phyloP scores from a whole-genome alignment of 2,329 filamentous ascomycete genomes.

The Aureobasidium subglaciale region DNA sequence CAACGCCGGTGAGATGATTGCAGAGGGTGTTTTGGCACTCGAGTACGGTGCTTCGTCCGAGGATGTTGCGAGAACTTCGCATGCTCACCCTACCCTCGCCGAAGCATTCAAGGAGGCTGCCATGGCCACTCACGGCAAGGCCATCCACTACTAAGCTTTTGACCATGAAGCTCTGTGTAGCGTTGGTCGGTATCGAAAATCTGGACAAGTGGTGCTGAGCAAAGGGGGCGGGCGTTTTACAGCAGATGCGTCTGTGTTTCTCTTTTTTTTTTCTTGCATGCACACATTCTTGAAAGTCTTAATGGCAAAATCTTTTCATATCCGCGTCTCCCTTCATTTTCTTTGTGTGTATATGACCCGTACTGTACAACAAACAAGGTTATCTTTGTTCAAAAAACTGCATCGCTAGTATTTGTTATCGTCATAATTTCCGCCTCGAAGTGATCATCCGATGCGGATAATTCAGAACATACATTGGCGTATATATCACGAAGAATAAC shows the following conservation, averaged over 20 bases:
- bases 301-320: constrained; percentile 3
- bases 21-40: constrained; percentile 86
- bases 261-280: neutral
- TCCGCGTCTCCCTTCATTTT: neutral
- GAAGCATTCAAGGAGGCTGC: constrained; percentile 99
- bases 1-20: constrained; percentile 98
- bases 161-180: too few species aligned
- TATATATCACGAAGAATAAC: too few species aligned
- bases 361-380: neutral
- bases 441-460: too few species aligned
- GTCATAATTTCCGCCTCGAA: too few species aligned
- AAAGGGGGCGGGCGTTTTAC: neutral
- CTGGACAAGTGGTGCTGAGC: neutral
- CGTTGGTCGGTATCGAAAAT: too few species aligned
- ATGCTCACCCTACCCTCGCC: constrained; percentile 90
- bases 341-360: neutral
- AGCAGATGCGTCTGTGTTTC: neutral
- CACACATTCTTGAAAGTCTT: neutral
- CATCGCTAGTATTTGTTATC: too few species aligned
- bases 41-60: constrained; percentile 96
- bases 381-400: too few species aligned
- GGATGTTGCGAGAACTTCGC: constrained; percentile 89
- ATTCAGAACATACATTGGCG: too few species aligned
- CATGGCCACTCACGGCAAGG: constrained; percentile 92
- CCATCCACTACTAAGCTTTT: constrained; percentile 76